Evolutionary conservation across 495 filamentous ascomycete genomes (phyloP).

Genomic region (Lophiostoma macrostomum): DNA sequence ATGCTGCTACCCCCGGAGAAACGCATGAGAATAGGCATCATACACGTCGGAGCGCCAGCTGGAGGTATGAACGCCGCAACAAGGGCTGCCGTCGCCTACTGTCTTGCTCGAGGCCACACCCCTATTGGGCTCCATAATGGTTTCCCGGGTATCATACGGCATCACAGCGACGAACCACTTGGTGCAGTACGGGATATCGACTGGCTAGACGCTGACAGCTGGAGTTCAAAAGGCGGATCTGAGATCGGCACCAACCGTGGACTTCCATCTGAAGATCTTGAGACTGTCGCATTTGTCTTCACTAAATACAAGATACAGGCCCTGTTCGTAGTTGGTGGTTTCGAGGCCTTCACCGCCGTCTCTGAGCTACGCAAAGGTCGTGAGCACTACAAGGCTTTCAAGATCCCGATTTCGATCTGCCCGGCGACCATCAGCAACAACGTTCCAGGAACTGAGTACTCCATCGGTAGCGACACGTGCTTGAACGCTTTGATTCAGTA

Average conservation of each 20-base stretch:
- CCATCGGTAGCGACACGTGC: slow-evolving; percentile 93
- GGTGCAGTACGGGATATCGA: slow-evolving; percentile 78
- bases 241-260: slow-evolving; percentile 98
- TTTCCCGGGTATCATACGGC: slow-evolving; percentile 89
- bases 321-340: slow-evolving; percentile 89
- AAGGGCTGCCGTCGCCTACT: slow-evolving; percentile 93
- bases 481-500: slow-evolving; percentile 94
- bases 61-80: slow-evolving; percentile 99
- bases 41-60: slow-evolving; percentile 97
- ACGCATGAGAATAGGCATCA: slow-evolving; percentile 89
- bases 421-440: slow-evolving; percentile 99
- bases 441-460: slow-evolving; percentile 96
- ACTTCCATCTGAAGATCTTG: slow-evolving; percentile 78
- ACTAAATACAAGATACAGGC: slow-evolving; percentile 84
- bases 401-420: slow-evolving; percentile 87
- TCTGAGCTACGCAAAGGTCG: slow-evolving; percentile 80
- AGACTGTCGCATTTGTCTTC: slow-evolving; percentile 79
- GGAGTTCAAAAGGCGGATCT: slow-evolving; percentile 94
- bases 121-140: slow-evolving; percentile 93
- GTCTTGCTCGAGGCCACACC: slow-evolving; percentile 86
- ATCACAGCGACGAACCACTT: slow-evolving; percentile 76
- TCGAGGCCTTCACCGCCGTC: slow-evolving; percentile 93
- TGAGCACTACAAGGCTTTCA: slow-evolving; percentile 73
- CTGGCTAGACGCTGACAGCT: slow-evolving; percentile 92
- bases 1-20: slow-evolving; percentile 67